A percentile compares a stretch with the other conserved stretches of the same genome.
Evolutionary conservation across 805 yeast species (phyloP).

Genomic region (Candida michaelii): DNA sequence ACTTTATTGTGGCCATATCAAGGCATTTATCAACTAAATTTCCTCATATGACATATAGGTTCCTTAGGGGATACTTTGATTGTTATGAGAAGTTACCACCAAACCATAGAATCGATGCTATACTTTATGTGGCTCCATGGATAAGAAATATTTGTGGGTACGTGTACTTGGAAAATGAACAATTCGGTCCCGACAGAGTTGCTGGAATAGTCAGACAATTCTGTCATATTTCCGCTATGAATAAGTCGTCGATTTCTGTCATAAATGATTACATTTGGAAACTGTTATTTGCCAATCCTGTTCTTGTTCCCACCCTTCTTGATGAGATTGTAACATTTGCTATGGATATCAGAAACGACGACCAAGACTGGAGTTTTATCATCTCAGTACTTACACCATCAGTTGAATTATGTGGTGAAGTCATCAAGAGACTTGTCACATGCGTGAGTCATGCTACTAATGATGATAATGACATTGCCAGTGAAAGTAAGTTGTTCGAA

Average conservation of each 20-base stretch:
- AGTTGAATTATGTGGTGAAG: constrained; percentile 66
- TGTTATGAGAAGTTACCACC: constrained; percentile 39
- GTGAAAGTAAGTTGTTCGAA: constrained; percentile 62
- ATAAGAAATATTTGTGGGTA: constrained; percentile 59
- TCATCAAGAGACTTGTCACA: constrained; percentile 55
- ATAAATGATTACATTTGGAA: constrained; percentile 69
- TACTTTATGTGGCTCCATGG: constrained; percentile 70
- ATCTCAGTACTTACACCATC: constrained; percentile 71
- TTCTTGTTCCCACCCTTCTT: constrained; percentile 55
- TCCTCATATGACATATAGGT: constrained; percentile 62
- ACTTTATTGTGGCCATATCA: constrained; percentile 59
- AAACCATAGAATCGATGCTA: constrained; percentile 41
- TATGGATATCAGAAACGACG: constrained; percentile 75
- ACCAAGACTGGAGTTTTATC: constrained; percentile 63
- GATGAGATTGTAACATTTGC: constrained; percentile 76
- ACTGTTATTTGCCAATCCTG: constrained; percentile 58
- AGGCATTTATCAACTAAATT: constrained; percentile 52
- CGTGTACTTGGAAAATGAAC: constrained; percentile 55
- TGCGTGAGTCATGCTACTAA: constrained; percentile 53
- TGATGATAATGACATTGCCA: constrained; percentile 37
- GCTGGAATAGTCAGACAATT: constrained; percentile 62
- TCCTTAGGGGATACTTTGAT: constrained; percentile 51
- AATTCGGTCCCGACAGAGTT: constrained; percentile 59
- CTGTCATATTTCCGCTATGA: constrained; percentile 55
- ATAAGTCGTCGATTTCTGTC: constrained; percentile 48